Evolutionary conservation across 2,329 filamentous ascomycete genomes (phyloP).

Genomic region (Fusarium newnesense): DNA sequence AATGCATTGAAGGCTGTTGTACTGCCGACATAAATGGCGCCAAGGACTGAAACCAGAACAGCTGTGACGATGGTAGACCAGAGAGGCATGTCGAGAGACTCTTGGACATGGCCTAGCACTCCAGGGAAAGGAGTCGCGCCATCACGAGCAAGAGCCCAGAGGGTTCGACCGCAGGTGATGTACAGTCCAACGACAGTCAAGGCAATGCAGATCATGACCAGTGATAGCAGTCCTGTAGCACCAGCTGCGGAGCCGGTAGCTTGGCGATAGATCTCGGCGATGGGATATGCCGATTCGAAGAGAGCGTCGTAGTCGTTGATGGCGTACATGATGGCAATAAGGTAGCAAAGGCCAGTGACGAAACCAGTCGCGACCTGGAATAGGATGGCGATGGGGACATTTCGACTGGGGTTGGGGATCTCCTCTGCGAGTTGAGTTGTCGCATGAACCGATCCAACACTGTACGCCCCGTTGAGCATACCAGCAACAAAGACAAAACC

Average conservation of each 20-base stretch:
- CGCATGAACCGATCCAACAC: slow-evolving; percentile 73
- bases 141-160: slow-evolving; percentile 56
- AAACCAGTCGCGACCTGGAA: slow-evolving; percentile 63
- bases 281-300: slow-evolving; percentile 65
- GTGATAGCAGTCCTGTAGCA: slow-evolving; percentile 59
- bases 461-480: slow-evolving; percentile 73
- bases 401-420: slow-evolving; percentile 62
- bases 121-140: slow-evolving; percentile 50
- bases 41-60: slow-evolving; percentile 61
- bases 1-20: slow-evolving; percentile 75
- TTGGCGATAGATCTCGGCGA: slow-evolving; percentile 73
- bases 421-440: slow-evolving; percentile 74
- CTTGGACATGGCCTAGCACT: slow-evolving; percentile 45
- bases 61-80: slow-evolving; percentile 61
- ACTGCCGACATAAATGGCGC: slow-evolving; percentile 73
- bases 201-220: slow-evolving; percentile 53
- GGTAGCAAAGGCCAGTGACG: slow-evolving; percentile 61
- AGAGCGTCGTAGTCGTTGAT: slow-evolving; percentile 65
- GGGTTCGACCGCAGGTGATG: slow-evolving; percentile 52
- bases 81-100: slow-evolving; percentile 49
- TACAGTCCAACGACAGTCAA: slow-evolving; percentile 51
- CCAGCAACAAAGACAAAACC: slow-evolving; percentile 55
- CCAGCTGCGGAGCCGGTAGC: slow-evolving; percentile 63
- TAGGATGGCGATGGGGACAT: slow-evolving; percentile 64
- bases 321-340: slow-evolving; percentile 66